These are phyloP conservation scores for Dimocarpus longan DNA, from an alignment of 345 rosid genomes.

Conservation along the genomic window DNA sequence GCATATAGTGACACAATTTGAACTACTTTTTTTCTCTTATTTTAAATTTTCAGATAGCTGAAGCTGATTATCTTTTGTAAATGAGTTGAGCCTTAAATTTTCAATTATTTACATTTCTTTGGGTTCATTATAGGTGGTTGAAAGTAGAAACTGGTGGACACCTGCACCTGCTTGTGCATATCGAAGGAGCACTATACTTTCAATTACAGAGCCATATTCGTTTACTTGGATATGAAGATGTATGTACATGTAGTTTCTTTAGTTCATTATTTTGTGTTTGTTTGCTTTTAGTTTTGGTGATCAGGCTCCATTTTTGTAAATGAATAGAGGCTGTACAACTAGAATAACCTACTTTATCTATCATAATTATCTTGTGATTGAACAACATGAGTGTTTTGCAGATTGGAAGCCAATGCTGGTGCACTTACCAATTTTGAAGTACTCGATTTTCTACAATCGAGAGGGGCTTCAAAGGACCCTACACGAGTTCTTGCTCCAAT, in stretches of 20 bases:
- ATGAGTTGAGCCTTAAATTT: not conserved
- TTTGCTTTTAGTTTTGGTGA: conserved; percentile 1
- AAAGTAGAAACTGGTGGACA: not conserved
- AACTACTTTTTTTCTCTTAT: not conserved
- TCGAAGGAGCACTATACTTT: not conserved
- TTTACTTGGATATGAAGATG: conserved; percentile 19
- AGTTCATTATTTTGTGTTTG: not conserved
- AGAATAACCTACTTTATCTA: not conserved
- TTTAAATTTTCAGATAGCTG: not conserved
- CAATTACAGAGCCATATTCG: not conserved
- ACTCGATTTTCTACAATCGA: conserved; percentile 59
- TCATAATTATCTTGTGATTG: not conserved
- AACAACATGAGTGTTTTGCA: conserved; percentile 33
- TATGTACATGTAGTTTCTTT: conserved; percentile 12
- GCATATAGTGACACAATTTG: not conserved
- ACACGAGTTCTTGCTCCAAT: conserved; percentile 65
- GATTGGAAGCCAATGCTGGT: conserved; percentile 73
- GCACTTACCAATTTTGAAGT: conserved; percentile 77
- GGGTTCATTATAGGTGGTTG: not conserved
- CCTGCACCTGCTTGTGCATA: not conserved
- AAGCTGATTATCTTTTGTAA: not conserved
- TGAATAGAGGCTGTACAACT: not conserved
- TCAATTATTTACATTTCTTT: not conserved
- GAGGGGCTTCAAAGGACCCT: conserved; percentile 76
- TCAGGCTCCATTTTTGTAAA: not conserved